Conservation (phyloP, 2,329 filamentous ascomycete species). For the Colletotrichum liaoningense region DNA sequence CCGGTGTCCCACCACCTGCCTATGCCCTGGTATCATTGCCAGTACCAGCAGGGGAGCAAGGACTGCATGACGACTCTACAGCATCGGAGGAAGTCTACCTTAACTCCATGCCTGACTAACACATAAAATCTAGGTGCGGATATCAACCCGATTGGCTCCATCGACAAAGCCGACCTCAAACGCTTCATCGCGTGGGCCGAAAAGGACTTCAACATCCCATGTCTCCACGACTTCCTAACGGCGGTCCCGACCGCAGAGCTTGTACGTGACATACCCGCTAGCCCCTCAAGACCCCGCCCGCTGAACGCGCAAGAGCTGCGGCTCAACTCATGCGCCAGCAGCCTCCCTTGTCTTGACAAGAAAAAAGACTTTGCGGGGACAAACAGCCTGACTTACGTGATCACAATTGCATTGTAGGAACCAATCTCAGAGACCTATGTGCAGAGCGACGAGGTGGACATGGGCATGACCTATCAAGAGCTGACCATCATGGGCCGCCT, state of each 20-base stretch:
- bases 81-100: not conserved
- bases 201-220: conserved; percentile 69
- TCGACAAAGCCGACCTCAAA: conserved; percentile 76
- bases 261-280: conserved; percentile 34
- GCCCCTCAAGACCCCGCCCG: not conserved
- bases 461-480: conserved; percentile 65
- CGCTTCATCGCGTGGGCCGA: conserved; percentile 76
- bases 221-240: conserved; percentile 73
- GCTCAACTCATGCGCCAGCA: not conserved
- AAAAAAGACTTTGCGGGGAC: not conserved
- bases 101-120: conserved; percentile 2
- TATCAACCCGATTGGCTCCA: conserved; percentile 72
- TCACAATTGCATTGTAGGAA: conserved; percentile 46
- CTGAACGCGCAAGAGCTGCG: not conserved
- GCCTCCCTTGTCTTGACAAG: not conserved
- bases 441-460: conserved; percentile 60
- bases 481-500: conserved; percentile 50
- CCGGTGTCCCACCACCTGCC: not conserved
- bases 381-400: not conserved
- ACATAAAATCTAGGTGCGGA: conserved; percentile 30
- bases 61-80: not conserved
- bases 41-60: not conserved
- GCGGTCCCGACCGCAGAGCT: conserved; percentile 72
- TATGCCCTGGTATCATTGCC: not conserved
- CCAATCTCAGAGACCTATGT: conserved; percentile 73